Base-by-base conservation (phyloP, 108 stramenopile genomes). In the Hondaea fermentalgiana region DNA sequence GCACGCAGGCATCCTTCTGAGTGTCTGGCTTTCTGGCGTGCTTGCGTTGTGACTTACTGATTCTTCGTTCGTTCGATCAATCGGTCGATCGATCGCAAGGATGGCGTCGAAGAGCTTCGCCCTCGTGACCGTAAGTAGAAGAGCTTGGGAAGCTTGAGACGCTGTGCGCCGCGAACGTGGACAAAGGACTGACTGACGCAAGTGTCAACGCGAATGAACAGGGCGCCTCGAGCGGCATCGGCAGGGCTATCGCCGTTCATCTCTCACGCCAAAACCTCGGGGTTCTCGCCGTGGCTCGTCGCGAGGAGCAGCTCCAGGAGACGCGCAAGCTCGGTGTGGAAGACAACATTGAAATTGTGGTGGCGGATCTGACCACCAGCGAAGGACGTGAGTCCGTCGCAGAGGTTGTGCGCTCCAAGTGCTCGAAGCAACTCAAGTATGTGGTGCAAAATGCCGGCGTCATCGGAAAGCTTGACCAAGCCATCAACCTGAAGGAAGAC, bases 361-460 rank as follows among this genome's bases (percentile, higher is more conserved):
- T 53, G 10, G 76, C 76, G 16, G 76, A 83, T 23, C 76, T 83
- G 49, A 53, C 76, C 1, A 83, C 76, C 17, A 12, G 49, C 16
- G 76, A 83, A 17, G 76, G 76, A 14, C 45, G 76, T 17, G 49
- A 83, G 49, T n/a, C 45, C 45, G 76, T 83, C 23, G 76, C 76
- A 12, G n/a, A 8, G 1, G 76, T 45, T 3, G 76, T 83, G 4
- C 45, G 51, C 19, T 47, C 45, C 25, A 53, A 83, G 49, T 83
- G 76, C 76, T 53, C 76, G 17, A 53, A 53, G 49, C 45, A 83
- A 2, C 51, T 93, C 4, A 92, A 90, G 44, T 95, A 92, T 87
- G 72, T 95, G 44, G 89, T 95, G 44, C 95, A 95, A 69, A 93
- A 90, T 87, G 95, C 95, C n/a, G 95, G 93, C 19, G 57, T 91